A percentile compares a stretch with the other conserved stretches of the same genome.
Evolutionary conservation across 768 basidiomycete species (phyloP).

Genomic region (Amanita muscaria): DNA sequence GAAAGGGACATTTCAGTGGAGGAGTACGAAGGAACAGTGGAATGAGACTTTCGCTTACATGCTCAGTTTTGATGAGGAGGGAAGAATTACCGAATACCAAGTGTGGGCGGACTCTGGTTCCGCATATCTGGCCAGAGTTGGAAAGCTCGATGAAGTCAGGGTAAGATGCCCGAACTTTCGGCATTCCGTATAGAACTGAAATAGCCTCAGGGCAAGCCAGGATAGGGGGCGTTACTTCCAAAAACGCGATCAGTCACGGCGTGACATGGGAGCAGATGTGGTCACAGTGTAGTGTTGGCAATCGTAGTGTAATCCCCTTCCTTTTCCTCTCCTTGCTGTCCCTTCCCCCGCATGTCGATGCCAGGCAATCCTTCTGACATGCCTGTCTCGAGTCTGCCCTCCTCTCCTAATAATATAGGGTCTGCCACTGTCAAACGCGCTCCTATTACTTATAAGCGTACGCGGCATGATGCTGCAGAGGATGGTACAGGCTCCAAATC

Average conservation of each 20-base stretch:
- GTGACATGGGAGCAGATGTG: not conserved
- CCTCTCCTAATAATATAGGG: slow-evolving; percentile 19
- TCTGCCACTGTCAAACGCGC: slow-evolving; percentile 28
- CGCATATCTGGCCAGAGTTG: slow-evolving; percentile 48
- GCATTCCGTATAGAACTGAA: not conserved
- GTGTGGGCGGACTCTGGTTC: slow-evolving; percentile 66
- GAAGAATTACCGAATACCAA: slow-evolving; percentile 50
- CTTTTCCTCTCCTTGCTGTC: slow-evolving; percentile 4
- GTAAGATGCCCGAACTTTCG: not conserved
- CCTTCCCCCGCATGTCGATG: slow-evolving; percentile 24
- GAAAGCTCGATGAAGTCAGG: slow-evolving; percentile 29
- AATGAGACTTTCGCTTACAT: slow-evolving; percentile 53
- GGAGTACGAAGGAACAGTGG: slow-evolving; percentile 44
- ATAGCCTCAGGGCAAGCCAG: not conserved
- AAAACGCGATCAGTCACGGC: slow-evolving; percentile 20
- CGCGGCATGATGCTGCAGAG: slow-evolving; percentile 18
- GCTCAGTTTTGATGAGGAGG: slow-evolving; percentile 49
- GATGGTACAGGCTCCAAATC: slow-evolving; percentile 20
- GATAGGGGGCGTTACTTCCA: slow-evolving; percentile 13
- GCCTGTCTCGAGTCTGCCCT: slow-evolving; percentile 29
- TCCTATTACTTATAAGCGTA: slow-evolving; percentile 36
- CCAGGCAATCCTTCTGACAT: slow-evolving; percentile 27
- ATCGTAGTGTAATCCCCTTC: slow-evolving; percentile 4
- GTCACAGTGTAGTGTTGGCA: slow-evolving; percentile 9
- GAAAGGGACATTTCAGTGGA: slow-evolving; percentile 48